Evolutionary conservation across 106 monocot species (phyloP).

Genomic region (Dioscorea zingiberensis): DNA sequence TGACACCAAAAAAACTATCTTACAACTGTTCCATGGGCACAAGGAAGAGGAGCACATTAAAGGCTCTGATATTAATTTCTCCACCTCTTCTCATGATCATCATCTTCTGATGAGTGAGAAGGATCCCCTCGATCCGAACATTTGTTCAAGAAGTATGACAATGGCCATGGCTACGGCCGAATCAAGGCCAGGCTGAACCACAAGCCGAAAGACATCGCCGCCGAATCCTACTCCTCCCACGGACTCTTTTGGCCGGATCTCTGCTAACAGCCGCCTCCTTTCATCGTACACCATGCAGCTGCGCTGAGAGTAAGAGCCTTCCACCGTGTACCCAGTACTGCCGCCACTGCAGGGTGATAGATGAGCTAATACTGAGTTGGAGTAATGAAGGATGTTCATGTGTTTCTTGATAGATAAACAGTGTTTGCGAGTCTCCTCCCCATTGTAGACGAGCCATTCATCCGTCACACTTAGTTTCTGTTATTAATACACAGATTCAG

Average conservation of each 20-base stretch:
- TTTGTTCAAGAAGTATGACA: conserved; percentile 38
- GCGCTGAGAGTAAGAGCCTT: conserved; percentile 47
- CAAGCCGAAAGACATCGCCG: conserved; percentile 51
- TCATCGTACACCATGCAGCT: conserved; percentile 34
- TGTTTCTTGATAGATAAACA: conserved; percentile 26
- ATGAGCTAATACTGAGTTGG: conserved; percentile 32
- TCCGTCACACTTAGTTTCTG: conserved; percentile 51
- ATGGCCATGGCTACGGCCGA: conserved; percentile 38
- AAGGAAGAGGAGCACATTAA: no score
- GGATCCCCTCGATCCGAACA: conserved; percentile 6
- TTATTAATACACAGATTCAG: neutral
- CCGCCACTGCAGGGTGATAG: conserved; percentile 16
- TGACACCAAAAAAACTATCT: no score
- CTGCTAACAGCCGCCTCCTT: conserved; percentile 24
- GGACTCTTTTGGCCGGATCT: conserved; percentile 40
- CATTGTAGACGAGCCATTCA: conserved; percentile 48
- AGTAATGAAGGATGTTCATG: conserved; percentile 8
- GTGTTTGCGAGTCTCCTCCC: conserved; percentile 24
- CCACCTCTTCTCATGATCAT: no score
- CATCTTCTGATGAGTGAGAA: no score
- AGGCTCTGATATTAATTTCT: no score
- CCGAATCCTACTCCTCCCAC: conserved; percentile 36
- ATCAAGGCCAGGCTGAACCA: conserved; percentile 35
- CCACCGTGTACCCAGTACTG: conserved; percentile 7
- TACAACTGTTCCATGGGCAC: no score